Evolutionary conservation across 2,329 filamentous ascomycete species (phyloP), one percentile per base, ranked within the genome.

Genomic region (Cladosporium sp.): DNA sequence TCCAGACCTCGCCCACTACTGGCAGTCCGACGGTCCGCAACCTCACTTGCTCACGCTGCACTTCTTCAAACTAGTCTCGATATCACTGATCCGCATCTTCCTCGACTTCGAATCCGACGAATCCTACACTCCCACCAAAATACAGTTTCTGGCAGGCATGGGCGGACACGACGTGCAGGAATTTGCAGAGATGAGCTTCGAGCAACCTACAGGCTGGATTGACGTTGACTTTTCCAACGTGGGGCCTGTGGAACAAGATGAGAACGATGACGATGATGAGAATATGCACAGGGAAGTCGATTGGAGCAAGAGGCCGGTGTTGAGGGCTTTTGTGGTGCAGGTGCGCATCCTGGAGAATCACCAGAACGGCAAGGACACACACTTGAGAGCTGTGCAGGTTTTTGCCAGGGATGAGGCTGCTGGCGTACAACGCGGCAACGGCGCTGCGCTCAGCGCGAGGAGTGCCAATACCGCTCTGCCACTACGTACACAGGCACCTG

Each of bases 281-380:
- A 75, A 68, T 70, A 72, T 58, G 71, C 74, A 36, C 71, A 74
- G 75, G 72, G 71, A 72, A 57, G 66, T 75, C 18, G 71, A 77
- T 65, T 76, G 87, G 86, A 57, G 84, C 83, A 58, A 88, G 88
- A 74, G 90, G 86, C 82, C 82, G 72, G 91, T 93, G 1, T 86
- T 98, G 21, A 88, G 93, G 67, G 93, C 92, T 18, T 97, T 94
- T 80, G 87, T 98, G 34, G 85, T 99, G 32, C 93, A 98, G 78
- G 89, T 98, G 74, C 89, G 91, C 71, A 90, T 99, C 59, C 86
- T 94, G 61, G 95, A 98, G 80, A 99, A 99, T 75, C 95, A 99
- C 78, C 95, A 99, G 80, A 99, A 99, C 77, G 95, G 95, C 70
- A 99, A 99, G 78, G 95, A 99, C 77, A 99, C 95, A n/a, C 95